phyloP scores from a whole-genome alignment of 352 stramenopile genomes.

The Phytopythium mirpurense region DNA sequence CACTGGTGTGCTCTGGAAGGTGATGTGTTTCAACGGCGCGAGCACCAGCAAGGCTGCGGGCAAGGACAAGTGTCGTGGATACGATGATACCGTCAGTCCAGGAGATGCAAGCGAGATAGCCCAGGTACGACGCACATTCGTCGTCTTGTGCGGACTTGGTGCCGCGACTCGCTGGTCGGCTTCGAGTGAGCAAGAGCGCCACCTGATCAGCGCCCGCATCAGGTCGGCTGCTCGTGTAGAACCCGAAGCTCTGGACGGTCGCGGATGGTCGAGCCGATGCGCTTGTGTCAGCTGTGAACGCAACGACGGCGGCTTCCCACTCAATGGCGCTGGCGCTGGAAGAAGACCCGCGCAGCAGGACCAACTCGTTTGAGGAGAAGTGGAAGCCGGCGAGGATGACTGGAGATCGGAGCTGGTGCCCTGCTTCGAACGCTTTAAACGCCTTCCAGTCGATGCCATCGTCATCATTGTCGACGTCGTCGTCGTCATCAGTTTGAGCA shows the following conservation, averaged over 20 bases:
- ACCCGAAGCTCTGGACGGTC: constrained; percentile 18
- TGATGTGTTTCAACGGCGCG: neutral
- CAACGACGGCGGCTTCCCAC: constrained; percentile 16
- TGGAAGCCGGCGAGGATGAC: neutral
- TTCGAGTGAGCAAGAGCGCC: neutral
- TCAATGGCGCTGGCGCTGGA: neutral
- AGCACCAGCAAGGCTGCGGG: neutral
- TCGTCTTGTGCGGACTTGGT: neutral
- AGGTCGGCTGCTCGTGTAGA: constrained; percentile 24
- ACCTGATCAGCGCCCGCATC: neutral
- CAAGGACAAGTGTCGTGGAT: neutral
- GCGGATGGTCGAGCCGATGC: constrained; percentile 8
- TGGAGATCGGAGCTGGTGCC: neutral
- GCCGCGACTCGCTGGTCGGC: neutral
- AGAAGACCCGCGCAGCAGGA: neutral
- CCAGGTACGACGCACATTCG: constrained; percentile 1
- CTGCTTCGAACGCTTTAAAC: constrained; percentile 17
- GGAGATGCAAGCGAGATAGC: neutral
- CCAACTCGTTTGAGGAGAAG: neutral
- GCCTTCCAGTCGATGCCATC: constrained; percentile 58
- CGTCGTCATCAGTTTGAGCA: constrained; percentile 12
- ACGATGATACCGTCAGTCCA: neutral
- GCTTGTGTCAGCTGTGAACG: neutral
- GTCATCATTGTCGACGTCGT: constrained; percentile 24
- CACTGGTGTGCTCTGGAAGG: neutral